phyloP scores from a whole-genome alignment of 1,139 yeast genomes.

The Zhuliangozyma blackwelliae region DNA sequence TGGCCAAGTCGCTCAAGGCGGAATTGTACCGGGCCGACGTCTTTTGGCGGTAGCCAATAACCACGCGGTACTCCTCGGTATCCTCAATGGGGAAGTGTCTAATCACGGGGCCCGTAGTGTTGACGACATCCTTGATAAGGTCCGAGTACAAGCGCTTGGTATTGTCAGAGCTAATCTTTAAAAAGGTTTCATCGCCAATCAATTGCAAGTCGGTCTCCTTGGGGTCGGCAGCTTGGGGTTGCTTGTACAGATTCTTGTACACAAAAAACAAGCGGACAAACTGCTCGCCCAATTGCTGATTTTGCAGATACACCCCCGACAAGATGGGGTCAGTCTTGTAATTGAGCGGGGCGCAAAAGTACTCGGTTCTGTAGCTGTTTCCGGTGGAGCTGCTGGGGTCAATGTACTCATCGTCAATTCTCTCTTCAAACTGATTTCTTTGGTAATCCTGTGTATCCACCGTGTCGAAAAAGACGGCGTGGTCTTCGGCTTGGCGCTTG shows the following conservation, averaged over 20 bases:
- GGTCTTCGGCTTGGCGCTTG: slow-evolving; percentile 73
- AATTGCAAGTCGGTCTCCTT: slow-evolving; percentile 51
- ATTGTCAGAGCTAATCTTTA: slow-evolving; percentile 72
- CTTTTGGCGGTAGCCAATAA: slow-evolving; percentile 83
- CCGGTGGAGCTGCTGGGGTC: slow-evolving; percentile 47
- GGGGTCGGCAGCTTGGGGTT: slow-evolving; percentile 19
- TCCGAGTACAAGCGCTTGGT: slow-evolving; percentile 75
- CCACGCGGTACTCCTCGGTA: slow-evolving; percentile 74
- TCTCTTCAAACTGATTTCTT: slow-evolving; percentile 50
- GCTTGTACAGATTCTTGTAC: slow-evolving; percentile 65
- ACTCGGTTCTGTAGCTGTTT: slow-evolving; percentile 68
- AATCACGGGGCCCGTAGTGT: slow-evolving; percentile 89
- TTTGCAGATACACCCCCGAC: slow-evolving; percentile 37
- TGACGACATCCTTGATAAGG: slow-evolving; percentile 64
- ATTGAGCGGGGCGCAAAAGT: slow-evolving; percentile 67
- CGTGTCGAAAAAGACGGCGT: slow-evolving; percentile 89
- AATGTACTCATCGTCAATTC: slow-evolving; percentile 78
- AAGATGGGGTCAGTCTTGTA: slow-evolving; percentile 45
- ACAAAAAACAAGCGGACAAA: slow-evolving; percentile 80
- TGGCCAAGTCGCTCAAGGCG: slow-evolving; percentile 82
- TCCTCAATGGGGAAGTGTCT: slow-evolving; percentile 80
- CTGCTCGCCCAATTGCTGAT: slow-evolving; percentile 38
- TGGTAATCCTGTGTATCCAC: slow-evolving; percentile 33
- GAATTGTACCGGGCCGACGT: slow-evolving; percentile 85
- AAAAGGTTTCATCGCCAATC: slow-evolving; percentile 78